Evolutionary conservation across 2,329 filamentous ascomycete species (phyloP).

Genomic region (Alternaria ventricosa): DNA sequence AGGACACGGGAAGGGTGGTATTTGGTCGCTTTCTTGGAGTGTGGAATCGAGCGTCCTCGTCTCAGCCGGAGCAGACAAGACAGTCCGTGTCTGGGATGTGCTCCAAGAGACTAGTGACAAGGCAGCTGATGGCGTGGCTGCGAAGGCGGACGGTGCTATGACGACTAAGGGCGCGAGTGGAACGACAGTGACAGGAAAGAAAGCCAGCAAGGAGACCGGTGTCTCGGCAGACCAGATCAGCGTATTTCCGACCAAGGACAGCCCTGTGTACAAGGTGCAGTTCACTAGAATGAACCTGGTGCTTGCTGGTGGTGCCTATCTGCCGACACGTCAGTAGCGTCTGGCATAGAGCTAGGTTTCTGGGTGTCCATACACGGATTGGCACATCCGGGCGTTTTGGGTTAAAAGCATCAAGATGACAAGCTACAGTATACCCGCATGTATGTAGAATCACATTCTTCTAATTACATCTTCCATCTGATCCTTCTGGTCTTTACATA

Average conservation of each 20-base stretch:
- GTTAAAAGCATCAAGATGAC: background rate
- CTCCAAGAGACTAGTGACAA: constrained; percentile 68
- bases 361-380: background rate
- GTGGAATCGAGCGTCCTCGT: constrained; percentile 90
- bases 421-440: constrained; percentile 8
- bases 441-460: constrained; percentile 1
- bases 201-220: constrained; percentile 87
- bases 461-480: background rate
- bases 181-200: constrained; percentile 57
- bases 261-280: constrained; percentile 87
- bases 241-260: constrained; percentile 95
- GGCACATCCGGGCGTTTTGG: background rate
- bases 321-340: constrained; percentile 51
- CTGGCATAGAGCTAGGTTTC: background rate
- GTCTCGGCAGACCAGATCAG: constrained; percentile 93
- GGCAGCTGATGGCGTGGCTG: constrained; percentile 56
- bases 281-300: constrained; percentile 97
- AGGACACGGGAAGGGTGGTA: constrained; percentile 90
- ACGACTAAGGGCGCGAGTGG: constrained; percentile 58
- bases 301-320: constrained; percentile 77
- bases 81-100: constrained; percentile 93
- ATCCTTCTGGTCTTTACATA: background rate
- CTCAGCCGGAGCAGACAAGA: constrained; percentile 89
- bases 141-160: constrained; percentile 60
- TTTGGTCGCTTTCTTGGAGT: constrained; percentile 92